Evolutionary conservation across 768 basidiomycete genomes (phyloP).

Genomic region (Leccinum obscurum): DNA sequence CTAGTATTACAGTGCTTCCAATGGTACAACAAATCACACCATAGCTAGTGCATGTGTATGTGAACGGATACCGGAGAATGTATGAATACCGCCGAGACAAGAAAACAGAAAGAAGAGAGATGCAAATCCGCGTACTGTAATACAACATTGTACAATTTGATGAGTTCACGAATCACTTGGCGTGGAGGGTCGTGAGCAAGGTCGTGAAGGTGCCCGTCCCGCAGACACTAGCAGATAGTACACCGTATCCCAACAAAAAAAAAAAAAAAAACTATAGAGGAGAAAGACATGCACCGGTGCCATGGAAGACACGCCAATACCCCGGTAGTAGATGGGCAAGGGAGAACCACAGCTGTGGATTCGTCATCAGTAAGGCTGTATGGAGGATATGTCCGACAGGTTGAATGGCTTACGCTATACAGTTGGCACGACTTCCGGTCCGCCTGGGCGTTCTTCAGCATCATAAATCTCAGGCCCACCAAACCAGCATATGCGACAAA

Average conservation of each 20-base stretch:
- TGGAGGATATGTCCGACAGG: not conserved
- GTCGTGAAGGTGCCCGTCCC: slow-evolving; percentile 1
- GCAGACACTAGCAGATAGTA: slow-evolving; percentile 11
- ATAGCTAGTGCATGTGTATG: not conserved
- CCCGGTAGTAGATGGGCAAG: slow-evolving; percentile 32
- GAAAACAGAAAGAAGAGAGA: not conserved
- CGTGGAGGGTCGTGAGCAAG: not conserved
- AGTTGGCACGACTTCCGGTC: slow-evolving; percentile 31
- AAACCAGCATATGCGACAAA: slow-evolving; percentile 27
- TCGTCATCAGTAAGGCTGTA: not conserved
- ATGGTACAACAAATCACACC: not conserved
- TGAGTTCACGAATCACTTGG: not conserved
- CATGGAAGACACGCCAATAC: slow-evolving; percentile 32
- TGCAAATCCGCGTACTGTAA: not conserved
- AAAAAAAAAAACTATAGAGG: slow-evolving; percentile 1
- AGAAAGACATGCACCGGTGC: slow-evolving; percentile 10
- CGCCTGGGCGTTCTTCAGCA: slow-evolving; percentile 21
- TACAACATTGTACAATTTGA: slow-evolving; percentile 10
- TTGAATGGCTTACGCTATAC: slow-evolving; percentile 29
- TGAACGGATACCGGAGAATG: not conserved
- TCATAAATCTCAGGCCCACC: slow-evolving; percentile 30
- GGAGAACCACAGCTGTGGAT: slow-evolving; percentile 32
- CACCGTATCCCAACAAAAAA: slow-evolving; percentile 1
- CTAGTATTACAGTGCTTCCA: not conserved
- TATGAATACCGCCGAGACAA: no score